Percentiles rank a stretch among this genome's conserved stretches.
Conservation (phyloP, 2,329 filamentous ascomycete genomes). For the Pseudogymnoascus sp. region DNA sequence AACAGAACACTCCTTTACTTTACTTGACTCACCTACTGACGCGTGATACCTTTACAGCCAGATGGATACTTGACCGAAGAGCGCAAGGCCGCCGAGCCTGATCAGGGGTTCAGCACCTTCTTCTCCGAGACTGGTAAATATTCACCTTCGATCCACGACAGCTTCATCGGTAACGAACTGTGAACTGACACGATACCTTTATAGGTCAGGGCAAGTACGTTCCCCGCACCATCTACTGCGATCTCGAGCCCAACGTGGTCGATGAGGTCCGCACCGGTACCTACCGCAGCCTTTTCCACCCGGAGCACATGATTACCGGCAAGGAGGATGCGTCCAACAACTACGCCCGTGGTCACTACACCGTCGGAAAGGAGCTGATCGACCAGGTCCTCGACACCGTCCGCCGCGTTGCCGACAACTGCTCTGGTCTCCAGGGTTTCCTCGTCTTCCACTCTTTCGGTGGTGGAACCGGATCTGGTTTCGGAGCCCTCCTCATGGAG, state of each 20-base stretch:
- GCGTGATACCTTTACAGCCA: conserved; percentile 53
- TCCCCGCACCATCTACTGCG: conserved; percentile 96
- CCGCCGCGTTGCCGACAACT: conserved; percentile 95
- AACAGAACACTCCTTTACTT: neutral
- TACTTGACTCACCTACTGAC: conserved; percentile 29
- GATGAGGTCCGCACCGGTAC: conserved; percentile 97
- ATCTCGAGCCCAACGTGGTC: conserved; percentile 99
- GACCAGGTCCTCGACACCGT: conserved; percentile 98
- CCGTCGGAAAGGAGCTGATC: conserved; percentile 98
- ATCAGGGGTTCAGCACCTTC: conserved; percentile 99
- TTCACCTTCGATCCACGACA: conserved; percentile 11
- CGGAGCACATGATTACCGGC: conserved; percentile 98
- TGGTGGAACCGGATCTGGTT: conserved; percentile 97
- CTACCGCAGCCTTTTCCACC: conserved; percentile 97
- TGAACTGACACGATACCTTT: conserved; percentile 26
- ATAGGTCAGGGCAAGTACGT: conserved; percentile 97
- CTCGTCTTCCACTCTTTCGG: conserved; percentile 99
- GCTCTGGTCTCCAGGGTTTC: conserved; percentile 96
- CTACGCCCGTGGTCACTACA: conserved; percentile 99
- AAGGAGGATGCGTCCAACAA: conserved; percentile 99
- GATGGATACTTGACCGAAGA: conserved; percentile 98
- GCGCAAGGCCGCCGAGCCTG: conserved; percentile 86
- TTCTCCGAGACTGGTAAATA: conserved; percentile 96
- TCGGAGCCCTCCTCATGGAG: conserved; percentile 97
- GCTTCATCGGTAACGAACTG: conserved; percentile 18